Percentiles rank a stretch among this genome's conserved stretches.
These are phyloP conservation scores for Phytophthora chlamydospora DNA, from an alignment of 352 stramenopile species.

Conservation along the genomic window DNA sequence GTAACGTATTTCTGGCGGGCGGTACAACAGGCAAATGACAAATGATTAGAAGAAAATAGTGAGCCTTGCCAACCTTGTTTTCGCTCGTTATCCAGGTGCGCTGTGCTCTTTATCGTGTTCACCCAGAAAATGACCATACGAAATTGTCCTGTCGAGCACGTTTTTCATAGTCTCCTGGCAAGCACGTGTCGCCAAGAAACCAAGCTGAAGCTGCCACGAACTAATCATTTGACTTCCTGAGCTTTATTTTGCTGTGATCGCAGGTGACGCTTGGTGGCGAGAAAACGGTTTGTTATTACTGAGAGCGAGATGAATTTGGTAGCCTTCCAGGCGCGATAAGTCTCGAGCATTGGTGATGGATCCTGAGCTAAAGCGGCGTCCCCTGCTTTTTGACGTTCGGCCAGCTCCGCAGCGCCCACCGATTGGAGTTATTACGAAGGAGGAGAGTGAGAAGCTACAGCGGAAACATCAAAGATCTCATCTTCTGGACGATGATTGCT, in stretches of 20 bases:
- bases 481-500: slow-evolving; percentile 11
- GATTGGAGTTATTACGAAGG: slow-evolving; percentile 57
- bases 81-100: too few species aligned
- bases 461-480: slow-evolving; percentile 21
- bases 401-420: slow-evolving; percentile 37
- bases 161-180: background rate
- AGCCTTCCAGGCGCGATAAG: slow-evolving; percentile 5
- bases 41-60: slow-evolving; percentile 20
- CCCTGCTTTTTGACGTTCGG: slow-evolving; percentile 61
- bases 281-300: slow-evolving; percentile 20
- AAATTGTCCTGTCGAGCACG: background rate
- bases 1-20: background rate
- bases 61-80: background rate
- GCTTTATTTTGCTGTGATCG: background rate
- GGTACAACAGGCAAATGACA: slow-evolving; percentile 16
- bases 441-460: slow-evolving; percentile 52
- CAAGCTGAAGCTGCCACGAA: background rate
- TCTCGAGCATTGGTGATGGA: slow-evolving; percentile 43
- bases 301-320: slow-evolving; percentile 13
- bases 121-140: too few species aligned
- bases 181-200: background rate
- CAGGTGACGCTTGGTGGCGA: slow-evolving; percentile 29
- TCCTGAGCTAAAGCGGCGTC: slow-evolving; percentile 56
- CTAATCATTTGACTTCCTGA: background rate
- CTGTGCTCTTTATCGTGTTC: too few species aligned